Percentiles rank a stretch among this genome's conserved stretches.
phyloP scores from a whole-genome alignment of 345 rosid genomes.

The Noccaea caerulescens region DNA sequence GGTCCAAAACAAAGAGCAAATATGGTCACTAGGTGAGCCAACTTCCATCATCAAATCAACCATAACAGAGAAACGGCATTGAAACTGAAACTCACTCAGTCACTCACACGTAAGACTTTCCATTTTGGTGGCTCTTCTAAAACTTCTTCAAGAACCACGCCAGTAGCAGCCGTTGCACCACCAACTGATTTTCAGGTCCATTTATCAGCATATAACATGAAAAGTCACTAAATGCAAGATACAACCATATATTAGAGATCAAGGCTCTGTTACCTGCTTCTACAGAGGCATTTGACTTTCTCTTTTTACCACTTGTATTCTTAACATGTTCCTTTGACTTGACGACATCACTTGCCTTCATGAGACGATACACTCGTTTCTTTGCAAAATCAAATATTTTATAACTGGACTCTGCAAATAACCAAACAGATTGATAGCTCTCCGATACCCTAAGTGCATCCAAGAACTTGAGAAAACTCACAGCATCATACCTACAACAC shows the following conservation, averaged over 20 bases:
- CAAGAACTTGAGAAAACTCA: conserved; percentile 93
- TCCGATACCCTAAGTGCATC: conserved; percentile 92
- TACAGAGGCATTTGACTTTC: conserved; percentile 52
- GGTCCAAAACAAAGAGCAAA: neutral
- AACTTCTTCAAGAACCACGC: conserved; percentile 66
- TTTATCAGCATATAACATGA: conserved; percentile 11
- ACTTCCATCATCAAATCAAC: conserved; percentile 15
- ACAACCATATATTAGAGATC: neutral
- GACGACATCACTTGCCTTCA: conserved; percentile 52
- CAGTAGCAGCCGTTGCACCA: conserved; percentile 47
- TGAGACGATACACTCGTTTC: conserved; percentile 81
- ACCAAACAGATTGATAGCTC: conserved; percentile 98
- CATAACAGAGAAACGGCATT: conserved; percentile 32
- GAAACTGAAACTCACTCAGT: conserved; percentile 66
- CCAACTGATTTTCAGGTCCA: conserved; percentile 44
- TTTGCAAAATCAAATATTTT: conserved; percentile 96
- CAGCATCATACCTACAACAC: conserved; percentile 89
- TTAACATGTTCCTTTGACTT: conserved; percentile 52
- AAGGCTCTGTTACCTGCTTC: conserved; percentile 39
- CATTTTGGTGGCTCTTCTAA: conserved; percentile 96
- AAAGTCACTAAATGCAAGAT: conserved; percentile 13
- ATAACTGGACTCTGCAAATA: conserved; percentile 97
- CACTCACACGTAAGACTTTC: conserved; percentile 99
- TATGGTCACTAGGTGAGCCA: conserved; percentile 21
- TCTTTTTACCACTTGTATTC: conserved; percentile 57